These are phyloP conservation scores for Artemisia tridentata DNA, from an alignment of 129 eudicot genomes.

Conservation along the genomic window DNA sequence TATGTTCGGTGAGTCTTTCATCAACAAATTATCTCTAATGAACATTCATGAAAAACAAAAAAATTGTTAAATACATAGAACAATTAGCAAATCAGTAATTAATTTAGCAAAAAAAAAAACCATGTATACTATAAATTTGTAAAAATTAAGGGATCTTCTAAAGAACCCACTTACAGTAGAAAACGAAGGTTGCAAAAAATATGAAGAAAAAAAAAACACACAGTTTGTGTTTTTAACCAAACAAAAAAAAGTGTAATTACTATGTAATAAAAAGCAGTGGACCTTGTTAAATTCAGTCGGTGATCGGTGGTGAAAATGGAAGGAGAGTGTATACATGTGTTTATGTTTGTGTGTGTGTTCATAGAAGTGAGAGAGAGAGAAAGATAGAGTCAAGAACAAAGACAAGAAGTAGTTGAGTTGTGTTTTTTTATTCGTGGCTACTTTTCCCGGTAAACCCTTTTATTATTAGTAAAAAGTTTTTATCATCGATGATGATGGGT, in stretches of 20 bases:
- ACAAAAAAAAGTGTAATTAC: background rate
- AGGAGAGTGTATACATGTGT: conserved; percentile 8
- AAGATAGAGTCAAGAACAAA: too few relatives aligned
- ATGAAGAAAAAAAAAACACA: background rate
- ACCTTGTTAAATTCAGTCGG: conserved; percentile 34
- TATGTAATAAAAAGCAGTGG: background rate
- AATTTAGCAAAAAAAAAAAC: too few relatives aligned
- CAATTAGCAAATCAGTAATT: conserved; percentile 5
- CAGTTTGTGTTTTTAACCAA: background rate
- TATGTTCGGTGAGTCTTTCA: too few relatives aligned
- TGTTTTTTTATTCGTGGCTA: too few relatives aligned
- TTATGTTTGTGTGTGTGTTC: background rate
- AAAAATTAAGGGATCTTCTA: conserved; percentile 31
- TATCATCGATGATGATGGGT: too few relatives aligned
- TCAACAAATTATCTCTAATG: too few relatives aligned
- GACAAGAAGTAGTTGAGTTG: too few relatives aligned
- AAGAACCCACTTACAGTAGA: background rate
- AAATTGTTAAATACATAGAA: too few relatives aligned
- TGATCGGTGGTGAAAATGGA: conserved; percentile 31
- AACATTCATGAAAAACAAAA: too few relatives aligned
- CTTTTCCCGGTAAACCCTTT: too few relatives aligned
- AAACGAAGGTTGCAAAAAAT: conserved; percentile 14
- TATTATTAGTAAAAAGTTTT: too few relatives aligned
- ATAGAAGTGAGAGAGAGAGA: conserved; percentile 21
- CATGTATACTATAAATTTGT: conserved; percentile 12